Percentiles rank a stretch among this genome's conserved stretches.
Conservation (phyloP, 768 basidiomycete species). For the Crucibulum laeve region DNA sequence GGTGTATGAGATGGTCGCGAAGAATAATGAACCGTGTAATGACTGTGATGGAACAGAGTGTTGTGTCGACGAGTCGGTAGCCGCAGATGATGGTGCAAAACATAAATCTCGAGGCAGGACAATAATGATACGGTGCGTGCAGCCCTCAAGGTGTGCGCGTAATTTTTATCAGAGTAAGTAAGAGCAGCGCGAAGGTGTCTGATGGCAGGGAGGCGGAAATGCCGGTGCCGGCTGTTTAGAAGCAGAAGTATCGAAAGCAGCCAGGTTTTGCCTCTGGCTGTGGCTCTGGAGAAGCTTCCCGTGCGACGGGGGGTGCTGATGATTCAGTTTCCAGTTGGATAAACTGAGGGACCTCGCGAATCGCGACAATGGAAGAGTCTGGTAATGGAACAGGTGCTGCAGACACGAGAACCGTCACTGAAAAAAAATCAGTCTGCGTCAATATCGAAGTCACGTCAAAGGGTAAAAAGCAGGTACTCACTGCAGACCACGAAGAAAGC, state of each 20-base stretch:
- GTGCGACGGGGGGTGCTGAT: conserved; percentile 6
- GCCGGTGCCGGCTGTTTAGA: conserved; percentile 7
- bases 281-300: conserved; percentile 12
- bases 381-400: conserved; percentile 24
- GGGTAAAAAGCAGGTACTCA: conserved; percentile 12
- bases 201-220: neutral
- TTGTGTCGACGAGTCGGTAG: neutral
- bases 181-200: neutral
- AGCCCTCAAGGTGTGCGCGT: neutral
- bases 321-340: neutral
- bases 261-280: conserved; percentile 2
- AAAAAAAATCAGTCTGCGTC: neutral
- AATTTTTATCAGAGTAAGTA: neutral
- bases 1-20: conserved; percentile 1
- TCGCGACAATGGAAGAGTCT: conserved; percentile 15
- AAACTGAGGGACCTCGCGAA: neutral
- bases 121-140: neutral
- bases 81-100: too few species aligned
- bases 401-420: conserved; percentile 16
- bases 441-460: neutral
- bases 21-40: neutral
- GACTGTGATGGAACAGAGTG: conserved; percentile 3
- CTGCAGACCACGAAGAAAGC: conserved; percentile 21
- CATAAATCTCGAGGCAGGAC: too few species aligned
- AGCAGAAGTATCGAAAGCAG: conserved; percentile 10